Evolutionary conservation across 1,139 yeast species (phyloP), one percentile per base, ranked within the genome.

Genomic region (Geotrichum carabidarum): DNA sequence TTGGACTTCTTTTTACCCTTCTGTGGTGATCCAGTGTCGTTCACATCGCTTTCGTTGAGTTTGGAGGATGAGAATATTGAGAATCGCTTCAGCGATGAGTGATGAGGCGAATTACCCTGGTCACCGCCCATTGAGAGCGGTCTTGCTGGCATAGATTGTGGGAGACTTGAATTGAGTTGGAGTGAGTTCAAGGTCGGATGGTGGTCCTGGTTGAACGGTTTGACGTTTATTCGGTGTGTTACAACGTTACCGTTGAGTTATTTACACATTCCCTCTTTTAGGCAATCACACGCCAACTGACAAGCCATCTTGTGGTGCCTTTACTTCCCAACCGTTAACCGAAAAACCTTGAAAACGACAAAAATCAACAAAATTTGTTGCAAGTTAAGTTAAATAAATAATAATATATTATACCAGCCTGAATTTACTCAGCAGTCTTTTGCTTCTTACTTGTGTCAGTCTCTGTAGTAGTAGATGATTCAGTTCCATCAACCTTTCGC

Each of bases 61-160:
- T 48, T 48, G 11, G 45, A 41, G 7, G 31, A 40, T 27, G 51
- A 40, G 12, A 48, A 48, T 11, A 48, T 42, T 3, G 51, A 48
- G 35, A 48, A 48, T 18, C 51, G 51, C 46, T 48, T 48, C 22
- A 48, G 41, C 9, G 51, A 18, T 31, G 49, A 32, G 8, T 34
- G 51, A 17, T 18, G 32, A 27, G 46, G 51, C 18, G 45, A 41
- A 31, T 18, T 4, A 22, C 18, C 34, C 36, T 31, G 31, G 12
- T 35, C 47, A 22, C 27, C 27, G 27, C 27, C 27, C 27, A 11
- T 34, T 34, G 37, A n/a, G 6, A 34, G 15, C 17, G 40, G 40
- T 37, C 15, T 37, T 37, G 40, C 40, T 17, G 30, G 30, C 44
- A 41, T 41, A 22, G 27, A 5, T 22, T 22, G 17, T 38, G 17